Base-by-base conservation (phyloP, 2,329 filamentous ascomycete genomes). In the Neocucurbitaria cava region DNA sequence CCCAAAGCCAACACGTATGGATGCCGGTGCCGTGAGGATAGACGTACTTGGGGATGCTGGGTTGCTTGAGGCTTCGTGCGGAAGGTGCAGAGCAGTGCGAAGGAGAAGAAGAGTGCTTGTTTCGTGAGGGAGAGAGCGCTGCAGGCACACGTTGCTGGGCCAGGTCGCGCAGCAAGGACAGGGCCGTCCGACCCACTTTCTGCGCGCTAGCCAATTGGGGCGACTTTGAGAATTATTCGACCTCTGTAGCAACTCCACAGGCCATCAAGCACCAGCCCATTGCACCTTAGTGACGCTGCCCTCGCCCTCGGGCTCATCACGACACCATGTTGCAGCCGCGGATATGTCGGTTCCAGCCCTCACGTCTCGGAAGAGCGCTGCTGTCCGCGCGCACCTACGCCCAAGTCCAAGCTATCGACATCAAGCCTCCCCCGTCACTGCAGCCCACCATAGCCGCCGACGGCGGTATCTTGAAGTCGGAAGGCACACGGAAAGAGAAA, bases 241-340 rank as follows among this genome's bases (percentile, higher is more conserved):
- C 57, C 57, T 52, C 55, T 47, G 44, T 52, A 41, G 42, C 61
- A 49, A 62, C 65, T 35, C 31, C 35, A 56, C 66, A 68, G 56
- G 46, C 61, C 61, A 61, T 58, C 58, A 36, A 31, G 46, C 57
- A 35, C 48, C 46, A 46, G 45, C 40, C 59, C 64, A 66, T 65
- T 68, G 64, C 59, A 56, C 56, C 59, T 51, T 50, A 54, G 44
- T 42, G 40, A 49, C 59, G 49, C 46, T 54, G 49, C 54, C 40
- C 56, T 40, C 46, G 61, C 62, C 55, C 50, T 52, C 41, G 58
- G 44, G 42, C 56, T 49, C 62, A 49, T 52, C 49, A 49, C 45
- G 40, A 52, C 52, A 71, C 45, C 44, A 91, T 91, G 87, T 77
- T 91, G 59, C 87, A 89, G 75, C 83, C 87, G 62, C 84, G 87